A percentile compares a stretch with the other conserved stretches of the same genome.
Conservation (phyloP, 176 grass and related monocot genomes). For the Chrysopogon serrulatus region DNA sequence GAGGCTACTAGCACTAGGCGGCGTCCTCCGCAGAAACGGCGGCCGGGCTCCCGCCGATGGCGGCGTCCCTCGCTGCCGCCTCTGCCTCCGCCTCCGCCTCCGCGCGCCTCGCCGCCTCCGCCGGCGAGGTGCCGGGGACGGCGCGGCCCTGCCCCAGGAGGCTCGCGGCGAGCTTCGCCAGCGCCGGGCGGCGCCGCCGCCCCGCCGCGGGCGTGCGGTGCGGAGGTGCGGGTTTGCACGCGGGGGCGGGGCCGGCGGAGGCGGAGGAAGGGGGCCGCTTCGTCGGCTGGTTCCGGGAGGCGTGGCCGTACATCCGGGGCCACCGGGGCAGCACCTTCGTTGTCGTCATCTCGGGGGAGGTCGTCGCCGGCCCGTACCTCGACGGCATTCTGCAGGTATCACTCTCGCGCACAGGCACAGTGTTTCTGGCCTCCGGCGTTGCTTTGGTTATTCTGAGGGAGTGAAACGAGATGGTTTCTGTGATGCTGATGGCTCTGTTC, state of each 20-base stretch:
- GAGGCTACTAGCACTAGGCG: neutral
- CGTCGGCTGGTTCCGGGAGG: constrained; percentile 78
- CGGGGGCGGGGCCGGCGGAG: neutral
- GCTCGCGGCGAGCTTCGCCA: neutral
- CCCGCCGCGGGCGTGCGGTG: neutral
- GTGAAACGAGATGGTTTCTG: neutral
- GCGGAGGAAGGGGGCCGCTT: constrained; percentile 48
- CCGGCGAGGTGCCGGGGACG: neutral
- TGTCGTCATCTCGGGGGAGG: constrained; percentile 72
- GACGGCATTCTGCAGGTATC: constrained; percentile 72
- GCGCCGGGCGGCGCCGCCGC: neutral
- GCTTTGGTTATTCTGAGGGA: neutral
- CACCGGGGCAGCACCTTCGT: constrained; percentile 87
- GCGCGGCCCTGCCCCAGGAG: neutral
- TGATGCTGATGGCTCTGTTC: neutral
- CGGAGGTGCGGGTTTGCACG: neutral
- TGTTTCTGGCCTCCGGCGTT: neutral
- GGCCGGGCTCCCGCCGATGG: neutral
- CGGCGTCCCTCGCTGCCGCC: constrained; percentile 14
- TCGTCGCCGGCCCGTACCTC: constrained; percentile 59
- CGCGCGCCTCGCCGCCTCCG: constrained; percentile 3
- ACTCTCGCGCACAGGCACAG: neutral
- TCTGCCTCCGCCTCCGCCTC: too few relatives aligned
- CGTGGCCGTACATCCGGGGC: constrained; percentile 83
- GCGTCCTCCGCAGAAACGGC: neutral